Base-by-base conservation (phyloP, 2,329 filamentous ascomycete species). In the Cadophora gregata region DNA sequence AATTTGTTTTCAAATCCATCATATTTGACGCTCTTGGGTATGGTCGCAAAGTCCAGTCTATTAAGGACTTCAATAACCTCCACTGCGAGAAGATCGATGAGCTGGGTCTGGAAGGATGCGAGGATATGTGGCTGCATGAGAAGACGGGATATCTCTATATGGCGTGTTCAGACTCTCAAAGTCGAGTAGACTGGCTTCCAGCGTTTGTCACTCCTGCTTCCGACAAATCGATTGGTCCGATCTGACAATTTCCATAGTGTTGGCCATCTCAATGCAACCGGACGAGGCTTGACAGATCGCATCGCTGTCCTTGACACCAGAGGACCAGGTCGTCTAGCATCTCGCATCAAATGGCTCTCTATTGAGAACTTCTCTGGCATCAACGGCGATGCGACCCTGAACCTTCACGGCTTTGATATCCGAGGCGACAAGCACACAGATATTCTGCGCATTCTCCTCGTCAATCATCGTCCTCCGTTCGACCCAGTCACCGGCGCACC, bases 381-480 rank as follows among this genome's bases (percentile, higher is more conserved):
- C 29, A 70, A 72, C 10, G 74, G 73, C 4, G 74, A 74, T 48
- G 70, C 65, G 12, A 73, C 73, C 5, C 64, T 79, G 10, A 75
- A 76, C 61, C 71, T 80, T 31, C 75, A 77, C 21, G 76, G 75
- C 4, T 70, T 80, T 21, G 76, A 79, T 62, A 73, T 78, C 19
- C 68, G 71, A n/a, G 65, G 71, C 10, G 73, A 74, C 62, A 29
- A 66, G 6, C 51, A 74, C 19, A 65, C 71, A 4, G 66, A 71
- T 45, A 65, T 59, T 4, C 65, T 78, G 21, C 71, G 71, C 9
- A 73, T 79, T 51, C 75, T 77, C 62, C 68, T 80, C 42, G 72
- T 79, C 64, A 80, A 79, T 58, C 75, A 77, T 38, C 73, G 75
- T 16, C 78, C 77, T 21, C 73, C 76, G 7, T 68, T 77, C 27